Conservation (phyloP, 1,139 yeast species). For the Geotrichum siamense region DNA sequence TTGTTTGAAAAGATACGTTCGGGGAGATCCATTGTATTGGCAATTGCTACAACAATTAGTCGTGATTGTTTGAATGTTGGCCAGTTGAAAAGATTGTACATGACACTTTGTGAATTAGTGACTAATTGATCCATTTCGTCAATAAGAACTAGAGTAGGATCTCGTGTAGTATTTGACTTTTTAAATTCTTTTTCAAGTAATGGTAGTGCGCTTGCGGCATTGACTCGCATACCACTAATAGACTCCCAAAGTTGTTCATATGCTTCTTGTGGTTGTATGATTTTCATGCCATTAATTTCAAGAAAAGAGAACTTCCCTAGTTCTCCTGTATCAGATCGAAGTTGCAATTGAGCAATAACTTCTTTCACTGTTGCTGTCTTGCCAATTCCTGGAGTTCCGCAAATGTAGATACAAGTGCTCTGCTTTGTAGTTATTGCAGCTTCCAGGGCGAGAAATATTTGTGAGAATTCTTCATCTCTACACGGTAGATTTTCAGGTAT, state of each 20-base stretch:
- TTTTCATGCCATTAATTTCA: conserved; percentile 86
- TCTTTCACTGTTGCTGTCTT: conserved; percentile 91
- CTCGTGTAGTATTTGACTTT: conserved; percentile 19
- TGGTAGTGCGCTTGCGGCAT: conserved; percentile 56
- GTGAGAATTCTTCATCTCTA: conserved; percentile 78
- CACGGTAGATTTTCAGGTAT: conserved; percentile 69
- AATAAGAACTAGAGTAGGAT: conserved; percentile 39
- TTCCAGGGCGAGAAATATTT: conserved; percentile 64
- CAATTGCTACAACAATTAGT: conserved; percentile 83
- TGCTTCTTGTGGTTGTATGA: conserved; percentile 77
- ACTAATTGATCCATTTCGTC: conserved; percentile 94
- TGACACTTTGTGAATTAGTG: conserved; percentile 74
- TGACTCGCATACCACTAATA: conserved; percentile 48
- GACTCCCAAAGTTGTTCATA: conserved; percentile 79
- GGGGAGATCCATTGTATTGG: conserved; percentile 96
- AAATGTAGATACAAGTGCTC: conserved; percentile 81
- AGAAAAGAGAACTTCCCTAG: conserved; percentile 58
- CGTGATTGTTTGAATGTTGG: conserved; percentile 77
- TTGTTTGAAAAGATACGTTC: conserved; percentile 83
- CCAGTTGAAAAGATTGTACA: conserved; percentile 98
- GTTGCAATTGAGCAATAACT: conserved; percentile 60
- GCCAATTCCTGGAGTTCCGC: conserved; percentile 98
- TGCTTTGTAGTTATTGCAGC: conserved; percentile 62
- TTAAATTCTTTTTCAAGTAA: conserved; percentile 49
- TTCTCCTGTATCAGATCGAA: conserved; percentile 39